These are phyloP conservation scores for Solanum chmielewskii DNA, from an alignment of 257 asterid species.

Conservation along the genomic window DNA sequence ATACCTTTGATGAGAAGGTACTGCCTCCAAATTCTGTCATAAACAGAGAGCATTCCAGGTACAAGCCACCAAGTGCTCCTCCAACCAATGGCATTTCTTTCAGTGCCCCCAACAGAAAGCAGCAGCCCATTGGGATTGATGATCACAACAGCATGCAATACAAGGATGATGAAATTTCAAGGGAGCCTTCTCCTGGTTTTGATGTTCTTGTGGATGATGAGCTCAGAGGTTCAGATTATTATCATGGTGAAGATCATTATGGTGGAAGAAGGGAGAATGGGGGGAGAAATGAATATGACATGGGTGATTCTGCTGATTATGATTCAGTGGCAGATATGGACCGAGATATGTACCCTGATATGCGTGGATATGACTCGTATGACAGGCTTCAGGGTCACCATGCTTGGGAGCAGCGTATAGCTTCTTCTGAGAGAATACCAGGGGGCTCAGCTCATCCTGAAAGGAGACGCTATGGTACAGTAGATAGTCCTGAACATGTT, in stretches of 20 bases:
- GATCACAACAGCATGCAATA: slow-evolving; percentile 2
- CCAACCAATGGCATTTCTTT: neutral
- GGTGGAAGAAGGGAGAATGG: slow-evolving; percentile 35
- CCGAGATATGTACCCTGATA: slow-evolving; percentile 39
- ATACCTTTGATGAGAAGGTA: slow-evolving; percentile 8
- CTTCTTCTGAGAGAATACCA: slow-evolving; percentile 39
- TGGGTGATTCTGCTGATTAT: slow-evolving; percentile 37
- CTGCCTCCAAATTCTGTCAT: neutral
- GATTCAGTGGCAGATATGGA: slow-evolving; percentile 24
- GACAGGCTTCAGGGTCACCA: slow-evolving; percentile 17
- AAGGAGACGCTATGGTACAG: slow-evolving; percentile 30
- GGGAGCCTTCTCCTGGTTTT: slow-evolving; percentile 94
- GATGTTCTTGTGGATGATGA: slow-evolving; percentile 90
- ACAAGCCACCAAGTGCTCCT: slow-evolving; percentile 1
- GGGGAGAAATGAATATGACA: slow-evolving; percentile 34
- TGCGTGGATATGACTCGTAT: slow-evolving; percentile 35
- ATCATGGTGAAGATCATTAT: slow-evolving; percentile 56
- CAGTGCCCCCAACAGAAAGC: slow-evolving; percentile 5
- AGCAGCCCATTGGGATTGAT: slow-evolving; percentile 8
- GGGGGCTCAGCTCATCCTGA: slow-evolving; percentile 29
- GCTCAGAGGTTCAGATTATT: slow-evolving; percentile 60
- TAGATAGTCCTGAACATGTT: slow-evolving; percentile 29
- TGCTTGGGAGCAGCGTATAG: slow-evolving; percentile 48
- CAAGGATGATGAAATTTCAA: slow-evolving; percentile 45
- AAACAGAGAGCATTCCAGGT: slow-evolving; percentile 1